Percentiles rank a stretch among this genome's conserved stretches.
phyloP scores from a whole-genome alignment of 768 basidiomycete species.

The Butyriboletus loyo region DNA sequence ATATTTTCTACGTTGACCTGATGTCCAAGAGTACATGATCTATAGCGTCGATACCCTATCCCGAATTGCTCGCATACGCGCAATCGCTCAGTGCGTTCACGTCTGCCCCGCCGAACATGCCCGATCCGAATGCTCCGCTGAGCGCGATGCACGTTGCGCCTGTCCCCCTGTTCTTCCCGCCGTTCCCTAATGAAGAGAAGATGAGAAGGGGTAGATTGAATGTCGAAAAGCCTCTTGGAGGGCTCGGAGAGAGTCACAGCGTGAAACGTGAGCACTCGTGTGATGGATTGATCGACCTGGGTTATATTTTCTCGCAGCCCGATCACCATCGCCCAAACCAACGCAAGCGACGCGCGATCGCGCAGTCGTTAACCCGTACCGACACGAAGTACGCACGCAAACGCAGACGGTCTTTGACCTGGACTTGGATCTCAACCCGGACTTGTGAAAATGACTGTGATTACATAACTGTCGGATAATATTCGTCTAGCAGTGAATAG shows the following conservation, averaged over 20 bases:
- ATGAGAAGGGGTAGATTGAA: constrained; percentile 82
- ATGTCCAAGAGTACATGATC: not conserved
- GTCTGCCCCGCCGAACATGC: constrained; percentile 86
- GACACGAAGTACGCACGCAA: constrained; percentile 63
- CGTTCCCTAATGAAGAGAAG: constrained; percentile 89
- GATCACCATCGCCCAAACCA: constrained; percentile 56
- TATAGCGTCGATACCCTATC: constrained; percentile 75
- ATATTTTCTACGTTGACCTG: not conserved
- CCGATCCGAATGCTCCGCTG: constrained; percentile 57
- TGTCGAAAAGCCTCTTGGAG: constrained; percentile 73
- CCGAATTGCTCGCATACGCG: constrained; percentile 79
- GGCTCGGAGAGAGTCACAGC: constrained; percentile 79
- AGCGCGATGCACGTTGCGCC: constrained; percentile 55
- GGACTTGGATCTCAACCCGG: constrained; percentile 83
- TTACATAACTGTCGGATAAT: constrained; percentile 19
- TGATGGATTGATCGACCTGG: constrained; percentile 1
- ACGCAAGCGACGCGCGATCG: constrained; percentile 45
- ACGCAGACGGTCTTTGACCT: constrained; percentile 69
- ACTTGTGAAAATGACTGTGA: constrained; percentile 44
- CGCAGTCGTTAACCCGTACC: constrained; percentile 63
- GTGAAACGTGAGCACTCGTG: constrained; percentile 56
- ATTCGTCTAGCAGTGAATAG: not conserved
- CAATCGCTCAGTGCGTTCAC: constrained; percentile 84
- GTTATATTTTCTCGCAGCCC: constrained; percentile 41
- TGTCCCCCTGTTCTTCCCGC: constrained; percentile 81